Evolutionary conservation across 495 filamentous ascomycete species (phyloP).

Genomic region (Pyrenopolyporus hunteri): DNA sequence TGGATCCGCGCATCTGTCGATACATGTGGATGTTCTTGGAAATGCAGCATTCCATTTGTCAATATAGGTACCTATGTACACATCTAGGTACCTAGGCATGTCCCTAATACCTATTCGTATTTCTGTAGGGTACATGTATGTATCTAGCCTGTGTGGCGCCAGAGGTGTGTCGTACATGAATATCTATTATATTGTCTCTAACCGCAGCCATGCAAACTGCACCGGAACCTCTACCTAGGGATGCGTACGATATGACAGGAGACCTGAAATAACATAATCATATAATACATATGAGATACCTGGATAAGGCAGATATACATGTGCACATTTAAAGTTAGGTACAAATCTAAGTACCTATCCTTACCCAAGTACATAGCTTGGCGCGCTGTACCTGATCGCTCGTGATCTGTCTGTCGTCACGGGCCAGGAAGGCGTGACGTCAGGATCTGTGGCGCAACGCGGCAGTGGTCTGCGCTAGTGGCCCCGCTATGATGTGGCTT

Average conservation of each 20-base stretch:
- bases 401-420: conserved; percentile 21
- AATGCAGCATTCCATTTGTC: no score
- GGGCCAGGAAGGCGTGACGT: conserved; percentile 20
- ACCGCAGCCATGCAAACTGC: no score
- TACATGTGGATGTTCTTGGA: no score
- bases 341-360: no score
- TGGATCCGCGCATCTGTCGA: no score
- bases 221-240: no score
- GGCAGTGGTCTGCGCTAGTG: not conserved
- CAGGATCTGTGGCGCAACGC: conserved; percentile 28
- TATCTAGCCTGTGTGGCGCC: no score
- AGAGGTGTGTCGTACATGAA: no score
- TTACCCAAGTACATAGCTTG: not conserved
- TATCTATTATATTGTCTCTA: no score
- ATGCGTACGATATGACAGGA: no score
- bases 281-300: no score
- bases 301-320: not conserved
- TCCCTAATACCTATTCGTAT: not conserved
- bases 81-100: not conserved
- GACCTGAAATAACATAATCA: no score
- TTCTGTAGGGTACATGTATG: not conserved
- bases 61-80: not conserved
- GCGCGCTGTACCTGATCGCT: not conserved
- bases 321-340: not conserved
- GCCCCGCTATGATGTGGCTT: conserved; percentile 29